Percentiles rank a stretch among this genome's conserved stretches.
Conservation (phyloP, 805 yeast genomes). For the Ogataea degrootiae region DNA sequence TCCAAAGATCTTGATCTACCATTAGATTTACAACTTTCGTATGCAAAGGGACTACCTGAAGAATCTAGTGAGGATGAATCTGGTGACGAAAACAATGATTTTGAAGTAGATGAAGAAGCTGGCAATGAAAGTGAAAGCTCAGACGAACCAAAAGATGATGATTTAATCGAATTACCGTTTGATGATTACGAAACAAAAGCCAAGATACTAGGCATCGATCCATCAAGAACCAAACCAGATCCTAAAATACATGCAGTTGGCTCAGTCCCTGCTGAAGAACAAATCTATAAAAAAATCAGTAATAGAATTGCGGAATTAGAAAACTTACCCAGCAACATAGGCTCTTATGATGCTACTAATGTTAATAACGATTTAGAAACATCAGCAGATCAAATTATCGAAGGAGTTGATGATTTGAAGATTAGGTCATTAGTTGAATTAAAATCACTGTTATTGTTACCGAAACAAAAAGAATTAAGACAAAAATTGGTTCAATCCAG, state of each 20-base stretch:
- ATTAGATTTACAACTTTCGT: slow-evolving; percentile 38
- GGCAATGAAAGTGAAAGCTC: not conserved
- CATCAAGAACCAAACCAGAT: slow-evolving; percentile 25
- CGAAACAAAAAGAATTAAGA: slow-evolving; percentile 68
- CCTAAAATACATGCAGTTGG: slow-evolving; percentile 44
- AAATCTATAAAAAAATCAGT: slow-evolving; percentile 49
- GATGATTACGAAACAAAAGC: slow-evolving; percentile 36
- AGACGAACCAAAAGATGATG: not conserved
- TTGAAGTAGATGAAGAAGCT: slow-evolving; percentile 1
- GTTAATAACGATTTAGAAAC: slow-evolving; percentile 29
- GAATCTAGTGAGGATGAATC: slow-evolving; percentile 1
- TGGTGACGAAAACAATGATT: not conserved
- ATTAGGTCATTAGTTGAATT: slow-evolving; percentile 65
- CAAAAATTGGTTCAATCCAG: slow-evolving; percentile 45
- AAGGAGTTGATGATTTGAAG: slow-evolving; percentile 52
- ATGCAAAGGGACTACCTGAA: slow-evolving; percentile 12
- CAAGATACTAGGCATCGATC: slow-evolving; percentile 34
- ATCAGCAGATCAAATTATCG: slow-evolving; percentile 41
- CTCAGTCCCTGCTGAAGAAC: slow-evolving; percentile 44
- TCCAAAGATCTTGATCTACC: slow-evolving; percentile 67
- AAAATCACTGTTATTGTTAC: slow-evolving; percentile 58
- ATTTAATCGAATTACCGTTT: slow-evolving; percentile 12
- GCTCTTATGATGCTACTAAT: slow-evolving; percentile 43
- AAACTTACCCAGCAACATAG: slow-evolving; percentile 63
- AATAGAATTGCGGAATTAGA: slow-evolving; percentile 59